Base-by-base conservation (phyloP, 2,329 filamentous ascomycete species). In the Sordariomycetes sp. region DNA sequence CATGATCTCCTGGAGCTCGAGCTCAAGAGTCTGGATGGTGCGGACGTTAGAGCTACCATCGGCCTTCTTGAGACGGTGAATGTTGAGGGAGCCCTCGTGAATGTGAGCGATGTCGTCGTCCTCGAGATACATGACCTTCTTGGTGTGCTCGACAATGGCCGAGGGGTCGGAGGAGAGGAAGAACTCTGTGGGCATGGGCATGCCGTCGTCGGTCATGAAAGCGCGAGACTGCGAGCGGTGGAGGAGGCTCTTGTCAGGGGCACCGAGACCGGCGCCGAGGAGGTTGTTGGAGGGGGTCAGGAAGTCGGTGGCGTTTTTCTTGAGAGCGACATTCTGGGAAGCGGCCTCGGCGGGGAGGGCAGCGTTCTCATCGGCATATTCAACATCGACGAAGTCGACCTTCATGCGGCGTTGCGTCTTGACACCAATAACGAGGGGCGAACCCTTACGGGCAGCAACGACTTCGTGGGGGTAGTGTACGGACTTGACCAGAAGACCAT, bases 1-100 rank as follows among this genome's bases (percentile, higher is more conserved):
- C 92, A 98, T 98, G 66, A 98, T 98, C 72, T 98, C 88, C 71
- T 98, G 92, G 45, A 98, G 82, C 72, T 98, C 87, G 33, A 98
- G 84, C 72, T 98, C 92, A 37, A 98, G 78, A 36, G 92, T 98
- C 75, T 98, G 92, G 60, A 98, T 98, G 51, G 85, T 86, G 59
- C 92, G 88, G 49, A 96, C 87, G 57, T 96, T 95, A 65, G 86
- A 94, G 56, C 84, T 88, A 47, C 90, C 90, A 58, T 96, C 90
- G 49, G 88, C 83, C 79, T 96, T 96, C 66, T 85, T 88, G 49
- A 96, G 74, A 57, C 92, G 86, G 74, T 98, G 92, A 53, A 98
- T 98, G 75, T 98, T 96, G 50, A 98, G 79, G 47, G 92, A 93
- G 39, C 92, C 92, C 67, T 98, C 92, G 69, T 96, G 92, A 53